Evolutionary conservation across 257 asterid genomes (phyloP).

Genomic region (Lantana camara): DNA sequence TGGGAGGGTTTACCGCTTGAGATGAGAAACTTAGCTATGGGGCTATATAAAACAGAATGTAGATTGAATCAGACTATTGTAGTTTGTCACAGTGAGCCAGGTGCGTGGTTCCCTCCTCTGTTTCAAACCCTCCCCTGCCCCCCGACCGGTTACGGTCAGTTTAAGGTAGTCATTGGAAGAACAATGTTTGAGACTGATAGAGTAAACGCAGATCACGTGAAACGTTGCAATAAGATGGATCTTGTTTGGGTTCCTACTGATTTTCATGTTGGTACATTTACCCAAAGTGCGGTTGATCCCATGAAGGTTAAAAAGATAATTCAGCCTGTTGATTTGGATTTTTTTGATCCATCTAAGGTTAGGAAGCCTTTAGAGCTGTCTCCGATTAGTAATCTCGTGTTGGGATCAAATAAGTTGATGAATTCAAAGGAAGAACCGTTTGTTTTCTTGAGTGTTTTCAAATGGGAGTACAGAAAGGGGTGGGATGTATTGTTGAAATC

Average conservation of each 20-base stretch:
- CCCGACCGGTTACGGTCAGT: conserved; percentile 43
- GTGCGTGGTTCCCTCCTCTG: conserved; percentile 92
- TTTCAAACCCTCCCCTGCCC: conserved; percentile 83
- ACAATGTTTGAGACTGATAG: conserved; percentile 96
- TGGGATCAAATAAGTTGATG: conserved; percentile 39
- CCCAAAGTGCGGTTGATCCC: conserved; percentile 71
- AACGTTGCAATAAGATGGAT: conserved; percentile 75
- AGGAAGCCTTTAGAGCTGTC: conserved; percentile 48
- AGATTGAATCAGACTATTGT: conserved; percentile 60
- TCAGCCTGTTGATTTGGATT: conserved; percentile 78
- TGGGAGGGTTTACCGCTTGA: conserved; percentile 83
- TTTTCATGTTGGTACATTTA: conserved; percentile 65
- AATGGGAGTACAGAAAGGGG: conserved; percentile 90
- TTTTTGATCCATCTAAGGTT: conserved; percentile 60
- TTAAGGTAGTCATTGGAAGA: conserved; percentile 71
- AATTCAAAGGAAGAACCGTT: conserved; percentile 27
- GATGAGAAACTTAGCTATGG: conserved; percentile 55
- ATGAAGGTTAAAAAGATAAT: conserved; percentile 64
- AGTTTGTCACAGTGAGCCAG: conserved; percentile 93
- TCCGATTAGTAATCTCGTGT: conserved; percentile 41
- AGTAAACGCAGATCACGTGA: conserved; percentile 59
- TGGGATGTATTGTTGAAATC: conserved; percentile 83
- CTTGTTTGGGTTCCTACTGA: conserved; percentile 93
- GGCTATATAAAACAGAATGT: conserved; percentile 57
- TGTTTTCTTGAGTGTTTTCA: conserved; percentile 77